These are phyloP conservation scores for Heliosperma pusillum DNA, from an alignment of 148 eudicot species.

Conservation along the genomic window DNA sequence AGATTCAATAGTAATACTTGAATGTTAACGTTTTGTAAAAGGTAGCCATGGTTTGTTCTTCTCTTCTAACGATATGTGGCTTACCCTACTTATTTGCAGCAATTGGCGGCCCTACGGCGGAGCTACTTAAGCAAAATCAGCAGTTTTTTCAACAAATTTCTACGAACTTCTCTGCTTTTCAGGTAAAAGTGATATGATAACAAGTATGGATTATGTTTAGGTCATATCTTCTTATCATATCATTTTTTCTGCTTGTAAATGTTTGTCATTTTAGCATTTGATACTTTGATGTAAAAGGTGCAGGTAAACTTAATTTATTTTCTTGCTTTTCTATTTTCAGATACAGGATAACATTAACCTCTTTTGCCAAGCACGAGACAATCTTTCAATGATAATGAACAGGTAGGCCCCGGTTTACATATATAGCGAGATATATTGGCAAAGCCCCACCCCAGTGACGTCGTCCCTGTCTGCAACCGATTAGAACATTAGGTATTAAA, in stretches of 20 bases:
- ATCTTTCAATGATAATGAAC: conserved; percentile 55
- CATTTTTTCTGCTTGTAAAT: too few species aligned
- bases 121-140: conserved; percentile 85
- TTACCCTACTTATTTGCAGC: conserved; percentile 47
- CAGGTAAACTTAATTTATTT: background rate
- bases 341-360: conserved; percentile 68
- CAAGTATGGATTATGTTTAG: background rate
- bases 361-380: conserved; percentile 70
- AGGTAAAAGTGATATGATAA: conserved; percentile 35
- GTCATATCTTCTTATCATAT: too few species aligned
- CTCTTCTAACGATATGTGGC: background rate
- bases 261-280: background rate
- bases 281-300: background rate
- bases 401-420: conserved; percentile 36
- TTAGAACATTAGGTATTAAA: too few species aligned
- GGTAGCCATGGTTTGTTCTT: too few species aligned
- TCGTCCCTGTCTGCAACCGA: too few species aligned
- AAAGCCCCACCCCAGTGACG: too few species aligned
- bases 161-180: conserved; percentile 59
- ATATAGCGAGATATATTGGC: too few species aligned
- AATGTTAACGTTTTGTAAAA: too few species aligned
- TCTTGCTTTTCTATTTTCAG: conserved; percentile 28
- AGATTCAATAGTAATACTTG: background rate
- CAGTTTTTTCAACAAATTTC: conserved; percentile 74
- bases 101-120: conserved; percentile 80